Evolutionary conservation across 2,329 filamentous ascomycete species (phyloP), one percentile per base, ranked within the genome.

Genomic region (Zasmidium cellare): DNA sequence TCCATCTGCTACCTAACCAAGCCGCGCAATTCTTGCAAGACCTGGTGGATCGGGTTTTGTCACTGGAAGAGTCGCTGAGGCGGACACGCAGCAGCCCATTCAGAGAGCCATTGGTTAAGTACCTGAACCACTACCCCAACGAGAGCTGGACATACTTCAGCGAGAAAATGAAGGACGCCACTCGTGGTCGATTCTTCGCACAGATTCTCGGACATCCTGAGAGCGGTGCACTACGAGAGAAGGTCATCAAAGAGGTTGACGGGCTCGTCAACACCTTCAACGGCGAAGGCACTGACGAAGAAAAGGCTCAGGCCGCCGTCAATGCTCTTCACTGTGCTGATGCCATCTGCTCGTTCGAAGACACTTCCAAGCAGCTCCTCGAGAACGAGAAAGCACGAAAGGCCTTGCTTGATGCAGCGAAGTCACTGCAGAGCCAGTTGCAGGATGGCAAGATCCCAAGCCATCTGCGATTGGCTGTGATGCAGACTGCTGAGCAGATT

Each of bases 1-100:
- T 99, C 74, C 92, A 97, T 72, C 82, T 99, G n/a, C 81, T 99
- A 3, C 94, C 96, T 0, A 84, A 91, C 0, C 91, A 91, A 9
- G 96, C 96, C 1, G 90, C 92, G 59, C 87, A 88, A 16, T 99
- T 99, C 73, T 92, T 97, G 74, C 91, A 92, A 60, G 86, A 90
- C 25, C 83, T 99, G 46, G 91, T 97, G 50, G 89, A 96, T 65
- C 90, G 89, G 52, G 91, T 96, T n/a, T 80, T 99, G 56, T 89
- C 92, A 45, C 81, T 99, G 0, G 94, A 99, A 73, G 85, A 88
- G 53, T 89, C 88, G 63, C 79, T 99, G 41, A 85, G 94, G 28
- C 82, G 94, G 59, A 99, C 94, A 1, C 88, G 92, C 49, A 88
- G 90, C 67, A 97, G 92, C 68, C 93, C 93, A 0, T 97, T 99